phyloP scores from a whole-genome alignment of 164 flowering plant species.

The Vitis riparia region DNA sequence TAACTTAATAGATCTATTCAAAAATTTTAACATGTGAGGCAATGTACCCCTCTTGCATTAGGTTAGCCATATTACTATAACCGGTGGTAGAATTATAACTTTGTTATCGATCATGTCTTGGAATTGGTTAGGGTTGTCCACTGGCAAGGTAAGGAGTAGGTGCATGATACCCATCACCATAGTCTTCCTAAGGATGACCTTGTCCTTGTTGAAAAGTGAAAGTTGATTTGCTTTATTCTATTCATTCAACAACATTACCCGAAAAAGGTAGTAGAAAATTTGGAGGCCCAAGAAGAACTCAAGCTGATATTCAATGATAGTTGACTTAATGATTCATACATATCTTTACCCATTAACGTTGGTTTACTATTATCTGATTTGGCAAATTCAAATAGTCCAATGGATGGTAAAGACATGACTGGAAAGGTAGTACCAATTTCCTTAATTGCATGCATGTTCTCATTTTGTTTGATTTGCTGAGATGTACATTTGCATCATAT shows the following conservation, averaged over 20 bases:
- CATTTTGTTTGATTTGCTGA: constrained; percentile 29
- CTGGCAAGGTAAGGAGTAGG: too few species aligned
- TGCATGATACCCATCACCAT: too few species aligned
- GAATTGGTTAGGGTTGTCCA: too few species aligned
- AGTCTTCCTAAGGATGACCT: not conserved
- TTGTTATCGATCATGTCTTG: too few species aligned
- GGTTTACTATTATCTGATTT: constrained; percentile 24
- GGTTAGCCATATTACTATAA: too few species aligned
- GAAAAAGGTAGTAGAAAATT: constrained; percentile 23
- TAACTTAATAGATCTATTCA: constrained; percentile 35
- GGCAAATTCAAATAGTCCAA: constrained; percentile 23
- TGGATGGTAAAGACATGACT: constrained; percentile 19
- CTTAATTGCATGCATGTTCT: constrained; percentile 14
- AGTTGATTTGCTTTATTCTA: constrained; percentile 33
- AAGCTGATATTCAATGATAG: constrained; percentile 42
- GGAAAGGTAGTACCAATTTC: constrained; percentile 26
- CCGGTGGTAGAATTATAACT: too few species aligned
- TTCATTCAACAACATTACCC: constrained; percentile 32
- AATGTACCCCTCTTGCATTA: too few species aligned
- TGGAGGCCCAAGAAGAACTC: constrained; percentile 28
- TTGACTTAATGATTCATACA: constrained; percentile 28
- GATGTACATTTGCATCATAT: constrained; percentile 19
- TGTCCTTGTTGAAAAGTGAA: constrained; percentile 38
- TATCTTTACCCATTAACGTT: constrained; percentile 31
- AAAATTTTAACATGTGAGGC: constrained; percentile 18